Conservation (phyloP, 2,329 filamentous ascomycete genomes). For the Arthroderma sp. region DNA sequence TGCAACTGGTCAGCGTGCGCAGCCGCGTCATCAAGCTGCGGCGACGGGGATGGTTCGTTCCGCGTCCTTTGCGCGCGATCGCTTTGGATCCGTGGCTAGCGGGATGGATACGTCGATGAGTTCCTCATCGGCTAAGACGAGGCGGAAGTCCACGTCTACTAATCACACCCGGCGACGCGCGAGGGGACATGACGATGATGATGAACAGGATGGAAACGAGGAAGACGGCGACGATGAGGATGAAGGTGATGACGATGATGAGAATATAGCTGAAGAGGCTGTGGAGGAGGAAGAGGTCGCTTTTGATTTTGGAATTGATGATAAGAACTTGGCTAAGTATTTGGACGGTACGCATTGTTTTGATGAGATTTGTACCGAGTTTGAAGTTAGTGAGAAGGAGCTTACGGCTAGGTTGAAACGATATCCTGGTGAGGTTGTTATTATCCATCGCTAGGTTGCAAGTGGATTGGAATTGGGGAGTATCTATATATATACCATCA, state of each 20-base stretch:
- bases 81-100: conserved; percentile 5
- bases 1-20: conserved; percentile 23
- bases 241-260: conserved; percentile 2
- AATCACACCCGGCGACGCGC: neutral
- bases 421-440: conserved; percentile 31
- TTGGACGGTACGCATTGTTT: conserved; percentile 38
- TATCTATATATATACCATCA: no score
- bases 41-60: conserved; percentile 5
- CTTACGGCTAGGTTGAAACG: conserved; percentile 30
- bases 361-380: conserved; percentile 38
- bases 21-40: conserved; percentile 12
- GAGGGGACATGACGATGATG: neutral
- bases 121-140: neutral
- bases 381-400: conserved; percentile 36
- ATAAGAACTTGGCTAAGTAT: conserved; percentile 27
- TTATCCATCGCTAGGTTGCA: conserved; percentile 23
- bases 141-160: neutral
- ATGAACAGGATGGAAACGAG: neutral
- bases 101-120: conserved; percentile 1
- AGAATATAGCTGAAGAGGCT: conserved; percentile 5
- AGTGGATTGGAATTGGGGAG: no score
- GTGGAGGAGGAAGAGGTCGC: conserved; percentile 5
- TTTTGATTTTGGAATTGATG: conserved; percentile 21
- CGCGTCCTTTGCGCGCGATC: conserved; percentile 7
- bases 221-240: neutral